phyloP scores from a whole-genome alignment of 768 basidiomycete genomes.

The Rhizopogon roseolus region DNA sequence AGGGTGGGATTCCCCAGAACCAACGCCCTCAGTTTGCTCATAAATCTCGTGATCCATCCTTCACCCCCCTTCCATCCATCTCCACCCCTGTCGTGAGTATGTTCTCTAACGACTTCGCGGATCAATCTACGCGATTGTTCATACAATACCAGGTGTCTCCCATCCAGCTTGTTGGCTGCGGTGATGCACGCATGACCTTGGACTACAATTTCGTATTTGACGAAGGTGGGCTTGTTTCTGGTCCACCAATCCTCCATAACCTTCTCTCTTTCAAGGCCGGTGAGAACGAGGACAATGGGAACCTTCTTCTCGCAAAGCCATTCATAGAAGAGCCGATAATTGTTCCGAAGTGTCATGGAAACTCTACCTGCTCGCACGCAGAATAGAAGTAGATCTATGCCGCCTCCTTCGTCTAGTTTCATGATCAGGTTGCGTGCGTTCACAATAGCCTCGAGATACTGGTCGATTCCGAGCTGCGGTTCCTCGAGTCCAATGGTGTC shows the following conservation, averaged over 20 bases:
- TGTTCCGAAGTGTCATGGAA: slow-evolving; percentile 23
- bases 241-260: slow-evolving; percentile 19
- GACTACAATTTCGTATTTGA: slow-evolving; percentile 18
- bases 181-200: slow-evolving; percentile 29
- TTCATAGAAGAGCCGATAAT: slow-evolving; percentile 32
- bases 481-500: slow-evolving; percentile 32
- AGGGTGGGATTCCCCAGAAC: slow-evolving; percentile 7
- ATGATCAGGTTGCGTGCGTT: slow-evolving; percentile 31
- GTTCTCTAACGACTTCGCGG: background rate
- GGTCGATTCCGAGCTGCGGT: slow-evolving; percentile 11
- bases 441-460: slow-evolving; percentile 25
- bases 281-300: slow-evolving; percentile 28
- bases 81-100: background rate
- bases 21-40: slow-evolving; percentile 9
- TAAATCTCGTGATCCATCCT: slow-evolving; percentile 13
- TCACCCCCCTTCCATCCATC: slow-evolving; percentile 5
- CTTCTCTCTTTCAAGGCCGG: slow-evolving; percentile 22
- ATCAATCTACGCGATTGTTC: background rate
- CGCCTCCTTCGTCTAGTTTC: slow-evolving; percentile 25
- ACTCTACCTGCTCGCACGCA: slow-evolving; percentile 29
- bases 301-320: slow-evolving; percentile 32
- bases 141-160: background rate
- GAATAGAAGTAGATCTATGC: slow-evolving; percentile 28
- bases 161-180: slow-evolving; percentile 14
- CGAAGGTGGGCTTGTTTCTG: slow-evolving; percentile 17